A percentile compares a stretch with the other conserved stretches of the same genome.
phyloP scores from a whole-genome alignment of 2,329 filamentous ascomycete genomes.

The Aulographum hederae region DNA sequence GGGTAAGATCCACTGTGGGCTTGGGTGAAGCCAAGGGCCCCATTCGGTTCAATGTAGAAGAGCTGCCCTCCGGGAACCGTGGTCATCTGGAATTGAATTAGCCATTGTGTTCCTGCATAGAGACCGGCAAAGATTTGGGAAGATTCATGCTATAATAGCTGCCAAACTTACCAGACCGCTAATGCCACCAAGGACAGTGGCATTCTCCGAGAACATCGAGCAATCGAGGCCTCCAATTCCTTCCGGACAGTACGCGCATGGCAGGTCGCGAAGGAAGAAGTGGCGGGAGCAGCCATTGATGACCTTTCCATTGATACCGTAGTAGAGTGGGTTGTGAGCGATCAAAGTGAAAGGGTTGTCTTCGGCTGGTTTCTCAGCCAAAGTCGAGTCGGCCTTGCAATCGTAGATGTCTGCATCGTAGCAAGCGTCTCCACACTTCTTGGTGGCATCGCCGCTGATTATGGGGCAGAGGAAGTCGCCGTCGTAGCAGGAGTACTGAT shows the following conservation, averaged over 20 bases:
- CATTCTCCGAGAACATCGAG: not conserved
- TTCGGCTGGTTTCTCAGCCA: not conserved
- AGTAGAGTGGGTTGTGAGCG: not conserved
- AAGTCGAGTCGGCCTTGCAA: not conserved
- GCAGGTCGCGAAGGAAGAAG: not conserved
- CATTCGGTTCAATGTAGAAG: constrained; percentile 13
- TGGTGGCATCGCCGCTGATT: constrained; percentile 13
- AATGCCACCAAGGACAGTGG: not conserved
- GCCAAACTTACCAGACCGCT: not conserved
- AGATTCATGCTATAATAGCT: too few species aligned
- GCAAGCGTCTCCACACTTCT: constrained; percentile 18
- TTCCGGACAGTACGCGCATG: not conserved
- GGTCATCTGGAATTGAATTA: constrained; percentile 11
- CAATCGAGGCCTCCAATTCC: not conserved
- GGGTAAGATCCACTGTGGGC: constrained; percentile 11
- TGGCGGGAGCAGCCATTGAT: not conserved
- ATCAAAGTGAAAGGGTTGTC: not conserved
- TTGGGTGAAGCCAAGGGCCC: constrained; percentile 12
- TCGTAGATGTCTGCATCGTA: constrained; percentile 8
- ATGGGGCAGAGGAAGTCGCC: constrained; percentile 19
- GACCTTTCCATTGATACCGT: not conserved
- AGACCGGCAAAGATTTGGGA: too few species aligned
- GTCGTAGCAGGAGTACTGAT: constrained; percentile 20
- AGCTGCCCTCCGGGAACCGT: constrained; percentile 13
- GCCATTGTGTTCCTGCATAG: too few species aligned